Evolutionary conservation across 345 rosid species (phyloP), one percentile per base, ranked within the genome.

Genomic region (Populus tremula): DNA sequence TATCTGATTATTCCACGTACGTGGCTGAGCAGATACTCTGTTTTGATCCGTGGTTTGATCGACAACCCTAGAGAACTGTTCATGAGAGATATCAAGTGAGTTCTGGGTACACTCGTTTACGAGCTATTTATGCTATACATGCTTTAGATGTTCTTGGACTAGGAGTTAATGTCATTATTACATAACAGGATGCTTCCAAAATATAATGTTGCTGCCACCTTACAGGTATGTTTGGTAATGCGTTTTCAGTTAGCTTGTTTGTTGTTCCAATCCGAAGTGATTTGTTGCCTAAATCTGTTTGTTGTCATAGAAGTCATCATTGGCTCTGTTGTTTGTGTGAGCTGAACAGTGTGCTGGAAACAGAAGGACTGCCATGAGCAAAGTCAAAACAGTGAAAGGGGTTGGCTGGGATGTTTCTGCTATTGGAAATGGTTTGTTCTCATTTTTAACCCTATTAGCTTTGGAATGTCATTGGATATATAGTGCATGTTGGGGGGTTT

Each of bases 351-450:
- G 99, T 86, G 99, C 99, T 25, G 99, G 98, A 76, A 96, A 96
- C 84, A 86, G 99, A 83, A 91, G 99, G 82, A 96, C 98, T 49
- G 97, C 99, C 74, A 96, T 96, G 99, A 96, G 98, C 88, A 86
- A 92, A 70, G 83, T 86, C 77, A 87, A 77, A 80, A 87, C 81
- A 62, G 99, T 96, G 49, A 92, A 81, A 84, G 99, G 98, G 6
- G 98, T 96, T 83, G 99, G 99, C 78, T 96, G 98, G 99, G 97
- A 88, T 73, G 83, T 92, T 80, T 87, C 97, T 87, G 98, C 99
- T 11, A 69, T 96, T 54, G 99, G 98, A 74, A 96, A 92, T 76
- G 99, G 99, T 96, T 78, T 35, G 87, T 77, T 81, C 33, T 69
- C 21, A 23, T 21, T 72, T 45, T 53, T 67, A 13, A 27, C 21